These are phyloP conservation scores for Corniculantispora saksenae DNA, from an alignment of 2,329 filamentous ascomycete genomes.

Conservation along the genomic window DNA sequence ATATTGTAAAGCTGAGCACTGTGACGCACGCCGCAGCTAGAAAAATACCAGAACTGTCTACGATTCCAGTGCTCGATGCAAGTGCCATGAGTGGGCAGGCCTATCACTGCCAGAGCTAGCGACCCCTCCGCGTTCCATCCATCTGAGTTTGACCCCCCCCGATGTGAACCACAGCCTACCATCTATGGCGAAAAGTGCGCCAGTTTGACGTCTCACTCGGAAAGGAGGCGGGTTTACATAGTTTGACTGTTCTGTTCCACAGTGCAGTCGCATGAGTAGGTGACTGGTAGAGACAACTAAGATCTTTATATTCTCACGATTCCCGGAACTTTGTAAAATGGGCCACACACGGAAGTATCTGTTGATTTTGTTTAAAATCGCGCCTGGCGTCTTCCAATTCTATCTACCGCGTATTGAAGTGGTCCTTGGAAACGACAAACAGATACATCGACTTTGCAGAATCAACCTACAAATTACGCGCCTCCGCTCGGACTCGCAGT, in stretches of 20 bases:
- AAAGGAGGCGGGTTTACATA: neutral
- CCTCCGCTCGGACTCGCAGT: neutral
- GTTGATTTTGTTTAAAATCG: neutral
- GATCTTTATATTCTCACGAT: neutral
- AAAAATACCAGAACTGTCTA: neutral
- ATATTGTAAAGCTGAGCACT: neutral
- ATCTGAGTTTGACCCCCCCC: neutral
- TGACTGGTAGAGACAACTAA: neutral
- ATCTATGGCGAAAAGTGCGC: neutral
- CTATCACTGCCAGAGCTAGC: neutral
- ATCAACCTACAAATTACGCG: neutral
- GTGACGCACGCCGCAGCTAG: neutral
- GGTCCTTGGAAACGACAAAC: neutral
- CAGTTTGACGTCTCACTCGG: constrained; percentile 5
- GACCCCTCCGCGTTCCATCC: constrained; percentile 2
- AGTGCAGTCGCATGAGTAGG: neutral
- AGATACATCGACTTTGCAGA: neutral
- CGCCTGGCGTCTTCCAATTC: neutral
- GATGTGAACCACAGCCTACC: neutral
- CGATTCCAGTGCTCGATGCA: constrained; percentile 3
- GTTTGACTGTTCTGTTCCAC: constrained; percentile 10
- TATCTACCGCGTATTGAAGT: neutral
- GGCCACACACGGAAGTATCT: neutral
- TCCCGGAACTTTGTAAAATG: neutral
- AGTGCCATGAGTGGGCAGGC: neutral